phyloP scores from a whole-genome alignment of 768 basidiomycete species.

The Russula griseocarnosa region DNA sequence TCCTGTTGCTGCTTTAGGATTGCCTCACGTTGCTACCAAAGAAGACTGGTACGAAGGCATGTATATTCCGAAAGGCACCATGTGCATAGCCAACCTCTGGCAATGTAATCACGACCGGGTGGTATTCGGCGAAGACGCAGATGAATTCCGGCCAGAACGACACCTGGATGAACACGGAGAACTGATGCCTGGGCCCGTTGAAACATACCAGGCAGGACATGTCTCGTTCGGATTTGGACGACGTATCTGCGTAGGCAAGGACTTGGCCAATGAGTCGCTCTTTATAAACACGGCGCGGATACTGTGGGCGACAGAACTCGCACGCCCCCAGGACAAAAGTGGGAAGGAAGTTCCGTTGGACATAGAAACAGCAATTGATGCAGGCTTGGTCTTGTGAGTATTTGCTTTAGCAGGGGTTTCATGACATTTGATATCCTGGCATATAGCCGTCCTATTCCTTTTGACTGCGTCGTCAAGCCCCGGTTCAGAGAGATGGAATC shows the following conservation, averaged over 20 bases:
- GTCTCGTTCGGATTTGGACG: slow-evolving; percentile 24
- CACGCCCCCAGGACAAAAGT: slow-evolving; percentile 6
- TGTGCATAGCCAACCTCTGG: slow-evolving; percentile 33
- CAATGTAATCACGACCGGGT: slow-evolving; percentile 5
- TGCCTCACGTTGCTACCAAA: slow-evolving; percentile 18
- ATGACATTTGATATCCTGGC: background rate
- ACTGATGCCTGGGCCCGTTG: background rate
- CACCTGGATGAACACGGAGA: slow-evolving; percentile 11
- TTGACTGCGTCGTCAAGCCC: slow-evolving; percentile 26
- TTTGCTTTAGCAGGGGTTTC: background rate
- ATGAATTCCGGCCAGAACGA: slow-evolving; percentile 27
- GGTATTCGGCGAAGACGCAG: slow-evolving; percentile 25
- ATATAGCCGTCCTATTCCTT: slow-evolving; percentile 23
- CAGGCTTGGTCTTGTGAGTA: background rate
- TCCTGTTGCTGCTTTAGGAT: background rate
- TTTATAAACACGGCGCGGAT: slow-evolving; percentile 28
- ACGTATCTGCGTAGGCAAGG: slow-evolving; percentile 27
- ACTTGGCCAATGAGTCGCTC: slow-evolving; percentile 23
- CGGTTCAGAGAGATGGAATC: slow-evolving; percentile 19
- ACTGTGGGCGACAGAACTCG: slow-evolving; percentile 26
- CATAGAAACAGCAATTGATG: background rate
- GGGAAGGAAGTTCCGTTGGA: slow-evolving; percentile 18
- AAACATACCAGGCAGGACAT: slow-evolving; percentile 19
- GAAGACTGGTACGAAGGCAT: slow-evolving; percentile 34
- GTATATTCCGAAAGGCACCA: slow-evolving; percentile 37